A percentile compares a stretch with the other conserved stretches of the same genome.
Conservation (phyloP, 2,329 filamentous ascomycete species). For the Aspergillus hortae region DNA sequence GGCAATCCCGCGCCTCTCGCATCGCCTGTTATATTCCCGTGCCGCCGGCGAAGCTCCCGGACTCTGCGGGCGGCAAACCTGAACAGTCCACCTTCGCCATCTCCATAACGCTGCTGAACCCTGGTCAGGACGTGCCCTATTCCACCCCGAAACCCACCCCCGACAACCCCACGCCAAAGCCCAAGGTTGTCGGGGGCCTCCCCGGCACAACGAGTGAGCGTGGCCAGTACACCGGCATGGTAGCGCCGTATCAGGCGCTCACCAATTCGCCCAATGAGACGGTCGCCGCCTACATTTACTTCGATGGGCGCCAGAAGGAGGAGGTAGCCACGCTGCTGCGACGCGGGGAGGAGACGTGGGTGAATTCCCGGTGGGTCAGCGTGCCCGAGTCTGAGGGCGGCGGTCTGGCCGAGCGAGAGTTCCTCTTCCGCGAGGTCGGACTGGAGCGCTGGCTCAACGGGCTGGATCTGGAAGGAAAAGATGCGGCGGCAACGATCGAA, state of each 20-base stretch:
- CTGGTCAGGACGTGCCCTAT: constrained; percentile 85
- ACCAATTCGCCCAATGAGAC: constrained; percentile 94
- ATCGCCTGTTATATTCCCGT: constrained; percentile 98
- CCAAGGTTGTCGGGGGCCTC: constrained; percentile 74
- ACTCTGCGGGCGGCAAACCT: constrained; percentile 67
- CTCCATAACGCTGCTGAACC: constrained; percentile 91
- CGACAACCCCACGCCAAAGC: constrained; percentile 73
- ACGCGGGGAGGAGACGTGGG: constrained; percentile 96
- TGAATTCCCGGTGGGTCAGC: constrained; percentile 97
- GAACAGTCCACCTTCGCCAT: constrained; percentile 97
- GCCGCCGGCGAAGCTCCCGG: constrained; percentile 75
- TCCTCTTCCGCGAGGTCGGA: constrained; percentile 94
- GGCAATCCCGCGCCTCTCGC: constrained; percentile 82
- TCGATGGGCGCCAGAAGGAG: constrained; percentile 91
- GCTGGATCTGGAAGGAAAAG: constrained; percentile 87
- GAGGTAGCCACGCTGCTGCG: constrained; percentile 92
- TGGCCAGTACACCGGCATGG: constrained; percentile 53
- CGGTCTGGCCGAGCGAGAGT: constrained; percentile 91
- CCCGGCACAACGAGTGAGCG: constrained; percentile 52
- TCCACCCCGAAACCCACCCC: constrained; percentile 78
- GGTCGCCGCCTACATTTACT: constrained; percentile 98
- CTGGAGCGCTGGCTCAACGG: constrained; percentile 96
- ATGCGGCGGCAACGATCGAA: constrained; percentile 77
- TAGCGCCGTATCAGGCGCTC: constrained; percentile 85
- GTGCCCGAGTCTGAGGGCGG: constrained; percentile 87